These are phyloP conservation scores for Diaporthe eres DNA, from an alignment of 2,329 filamentous ascomycete genomes.

Conservation along the genomic window DNA sequence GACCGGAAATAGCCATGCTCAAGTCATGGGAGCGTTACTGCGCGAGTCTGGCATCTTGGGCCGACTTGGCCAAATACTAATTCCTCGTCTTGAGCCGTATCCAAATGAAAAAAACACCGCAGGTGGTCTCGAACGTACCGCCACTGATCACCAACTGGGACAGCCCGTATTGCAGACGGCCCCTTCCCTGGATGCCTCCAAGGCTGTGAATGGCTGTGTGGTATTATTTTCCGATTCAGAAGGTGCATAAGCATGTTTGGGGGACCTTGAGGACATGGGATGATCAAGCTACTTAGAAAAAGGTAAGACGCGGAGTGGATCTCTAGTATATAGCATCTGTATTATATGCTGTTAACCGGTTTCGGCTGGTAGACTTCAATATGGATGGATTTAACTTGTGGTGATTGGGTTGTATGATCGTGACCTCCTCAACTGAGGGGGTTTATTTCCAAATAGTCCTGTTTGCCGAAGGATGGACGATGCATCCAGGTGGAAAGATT, in stretches of 20 bases:
- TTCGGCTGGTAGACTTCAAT: not conserved
- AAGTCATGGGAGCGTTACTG: not conserved
- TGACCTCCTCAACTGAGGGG: constrained; percentile 4
- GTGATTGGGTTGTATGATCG: constrained; percentile 7
- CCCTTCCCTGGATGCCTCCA: not conserved
- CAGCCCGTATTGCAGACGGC: not conserved
- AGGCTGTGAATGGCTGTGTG: constrained; percentile 8
- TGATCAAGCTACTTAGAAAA: not conserved
- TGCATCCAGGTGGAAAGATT: not conserved
- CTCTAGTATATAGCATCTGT: not conserved
- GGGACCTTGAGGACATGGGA: not conserved
- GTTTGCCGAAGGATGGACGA: not conserved
- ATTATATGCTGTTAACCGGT: not conserved
- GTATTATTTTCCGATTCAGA: constrained; percentile 9
- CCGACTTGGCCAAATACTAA: not conserved
- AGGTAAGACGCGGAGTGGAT: not conserved
- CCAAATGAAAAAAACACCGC: no score
- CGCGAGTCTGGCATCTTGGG: not conserved
- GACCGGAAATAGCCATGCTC: not conserved
- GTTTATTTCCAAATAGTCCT: constrained; percentile 2
- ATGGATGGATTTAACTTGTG: not conserved
- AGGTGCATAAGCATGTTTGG: not conserved
- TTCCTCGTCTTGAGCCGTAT: no score
- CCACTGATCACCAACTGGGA: not conserved
- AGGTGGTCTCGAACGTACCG: constrained; percentile 12